These are phyloP conservation scores for Pyricularia sp. DNA, from an alignment of 2,329 filamentous ascomycete genomes.

Conservation along the genomic window DNA sequence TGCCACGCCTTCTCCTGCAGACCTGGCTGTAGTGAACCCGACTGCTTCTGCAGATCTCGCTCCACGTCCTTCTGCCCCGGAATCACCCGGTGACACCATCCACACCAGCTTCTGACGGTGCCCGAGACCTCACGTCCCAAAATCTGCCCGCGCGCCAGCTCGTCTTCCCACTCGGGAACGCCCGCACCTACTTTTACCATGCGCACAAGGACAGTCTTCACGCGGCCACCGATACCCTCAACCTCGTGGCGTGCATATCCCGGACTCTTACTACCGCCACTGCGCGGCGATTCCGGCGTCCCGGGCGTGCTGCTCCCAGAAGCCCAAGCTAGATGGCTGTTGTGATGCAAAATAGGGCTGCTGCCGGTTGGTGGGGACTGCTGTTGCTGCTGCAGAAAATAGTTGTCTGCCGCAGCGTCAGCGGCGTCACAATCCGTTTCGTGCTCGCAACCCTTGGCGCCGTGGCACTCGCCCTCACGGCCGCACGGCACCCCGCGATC, in stretches of 20 bases:
- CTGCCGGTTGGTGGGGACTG: slow-evolving; percentile 7
- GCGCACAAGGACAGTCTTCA: slow-evolving; percentile 82
- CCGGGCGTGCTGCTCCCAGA: slow-evolving; percentile 4
- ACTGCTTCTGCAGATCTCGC: slow-evolving; percentile 8
- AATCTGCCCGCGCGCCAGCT: slow-evolving; percentile 55
- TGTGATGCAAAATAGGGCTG: slow-evolving; percentile 1
- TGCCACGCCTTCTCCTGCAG: not conserved
- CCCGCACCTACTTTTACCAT: slow-evolving; percentile 74
- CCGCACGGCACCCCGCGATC: slow-evolving; percentile 84
- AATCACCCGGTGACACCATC: slow-evolving; percentile 77
- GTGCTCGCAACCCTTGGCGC: slow-evolving; percentile 66
- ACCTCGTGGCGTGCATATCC: slow-evolving; percentile 85
- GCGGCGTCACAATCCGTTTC: slow-evolving; percentile 82
- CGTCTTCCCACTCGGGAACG: slow-evolving; percentile 79
- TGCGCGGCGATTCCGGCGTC: slow-evolving; percentile 2
- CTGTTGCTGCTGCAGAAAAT: slow-evolving; percentile 14
- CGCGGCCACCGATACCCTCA: slow-evolving; percentile 77
- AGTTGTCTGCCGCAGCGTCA: slow-evolving; percentile 42
- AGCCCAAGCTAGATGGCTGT: slow-evolving; percentile 6
- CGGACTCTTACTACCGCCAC: slow-evolving; percentile 29
- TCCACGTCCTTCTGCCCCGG: slow-evolving; percentile 41
- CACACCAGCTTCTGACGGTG: slow-evolving; percentile 72
- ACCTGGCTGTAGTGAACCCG: not conserved
- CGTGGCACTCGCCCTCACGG: slow-evolving; percentile 66
- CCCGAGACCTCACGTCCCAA: slow-evolving; percentile 63